Percentiles rank a stretch among this genome's conserved stretches.
phyloP scores from a whole-genome alignment of 306 rosid genomes.

The Erythrophleum fordii region DNA sequence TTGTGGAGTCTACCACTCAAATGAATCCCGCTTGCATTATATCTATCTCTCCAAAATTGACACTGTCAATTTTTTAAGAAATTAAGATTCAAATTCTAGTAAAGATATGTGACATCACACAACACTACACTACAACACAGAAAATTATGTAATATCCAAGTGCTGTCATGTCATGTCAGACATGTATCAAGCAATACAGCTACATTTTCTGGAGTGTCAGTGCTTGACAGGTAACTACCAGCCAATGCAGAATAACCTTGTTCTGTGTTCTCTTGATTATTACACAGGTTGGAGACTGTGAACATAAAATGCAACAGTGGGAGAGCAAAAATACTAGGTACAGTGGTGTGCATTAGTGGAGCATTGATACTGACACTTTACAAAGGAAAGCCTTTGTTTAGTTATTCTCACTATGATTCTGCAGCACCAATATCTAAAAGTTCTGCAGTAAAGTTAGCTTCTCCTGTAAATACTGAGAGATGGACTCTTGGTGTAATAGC shows the following conservation, averaged over 20 bases:
- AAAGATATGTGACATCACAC: background rate
- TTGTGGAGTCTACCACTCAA: background rate
- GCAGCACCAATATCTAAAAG: constrained; percentile 1
- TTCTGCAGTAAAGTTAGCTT: constrained; percentile 8
- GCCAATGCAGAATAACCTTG: constrained; percentile 9
- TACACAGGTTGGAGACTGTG: constrained; percentile 57
- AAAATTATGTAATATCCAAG: background rate
- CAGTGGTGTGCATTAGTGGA: constrained; percentile 61
- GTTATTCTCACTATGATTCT: constrained; percentile 22
- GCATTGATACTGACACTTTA: constrained; percentile 53
- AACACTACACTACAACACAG: background rate
- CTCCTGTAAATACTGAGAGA: constrained; percentile 39
- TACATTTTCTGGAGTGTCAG: background rate
- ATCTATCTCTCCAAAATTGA: too few species aligned
- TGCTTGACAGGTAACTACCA: background rate
- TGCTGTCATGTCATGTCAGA: background rate
- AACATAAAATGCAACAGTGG: constrained; percentile 62
- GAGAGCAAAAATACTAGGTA: constrained; percentile 62
- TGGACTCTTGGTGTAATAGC: constrained; percentile 69
- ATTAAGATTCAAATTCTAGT: background rate
- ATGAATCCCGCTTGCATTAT: background rate
- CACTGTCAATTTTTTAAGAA: background rate
- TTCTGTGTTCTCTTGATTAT: background rate
- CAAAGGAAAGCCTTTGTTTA: constrained; percentile 55
- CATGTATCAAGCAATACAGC: background rate